Evolutionary conservation across 208 protist species (phyloP).

Genomic region (Trypanosoma vivax): DNA sequence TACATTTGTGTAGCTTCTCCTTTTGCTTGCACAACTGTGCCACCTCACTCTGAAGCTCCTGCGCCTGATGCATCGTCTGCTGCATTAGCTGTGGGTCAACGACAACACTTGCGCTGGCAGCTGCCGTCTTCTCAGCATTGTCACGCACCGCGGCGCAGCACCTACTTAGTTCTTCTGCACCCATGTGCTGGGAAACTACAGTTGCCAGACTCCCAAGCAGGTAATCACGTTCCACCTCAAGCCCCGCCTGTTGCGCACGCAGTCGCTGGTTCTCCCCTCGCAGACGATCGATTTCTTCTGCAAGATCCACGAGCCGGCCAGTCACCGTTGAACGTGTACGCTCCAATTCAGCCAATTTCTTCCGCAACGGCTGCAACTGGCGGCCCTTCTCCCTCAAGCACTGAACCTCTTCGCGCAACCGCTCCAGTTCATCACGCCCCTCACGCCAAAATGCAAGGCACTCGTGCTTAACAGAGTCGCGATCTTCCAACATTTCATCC

Average conservation of each 20-base stretch:
- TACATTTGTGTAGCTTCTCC: slow-evolving; percentile 61
- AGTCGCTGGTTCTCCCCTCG: slow-evolving; percentile 49
- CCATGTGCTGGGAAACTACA: slow-evolving; percentile 23
- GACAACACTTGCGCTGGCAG: slow-evolving; percentile 53
- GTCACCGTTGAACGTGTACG: slow-evolving; percentile 30
- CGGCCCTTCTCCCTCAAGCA: slow-evolving; percentile 31
- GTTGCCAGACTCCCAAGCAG: slow-evolving; percentile 25
- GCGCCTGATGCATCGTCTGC: slow-evolving; percentile 39
- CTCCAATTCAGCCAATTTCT: slow-evolving; percentile 51
- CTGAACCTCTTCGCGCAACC: slow-evolving; percentile 31
- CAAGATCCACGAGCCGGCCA: slow-evolving; percentile 37
- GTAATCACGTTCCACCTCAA: slow-evolving; percentile 65
- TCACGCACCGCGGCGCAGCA: slow-evolving; percentile 51
- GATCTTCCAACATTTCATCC: slow-evolving; percentile 26
- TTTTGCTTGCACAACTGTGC: slow-evolving; percentile 61
- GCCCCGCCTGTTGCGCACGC: slow-evolving; percentile 41
- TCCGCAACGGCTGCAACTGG: slow-evolving; percentile 31
- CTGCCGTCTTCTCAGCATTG: slow-evolving; percentile 40
- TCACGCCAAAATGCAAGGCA: slow-evolving; percentile 67
- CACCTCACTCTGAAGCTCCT: slow-evolving; percentile 72
- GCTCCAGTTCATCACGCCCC: slow-evolving; percentile 41
- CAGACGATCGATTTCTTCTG: slow-evolving; percentile 38
- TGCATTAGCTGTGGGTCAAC: slow-evolving; percentile 57
- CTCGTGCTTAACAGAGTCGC: slow-evolving; percentile 51
- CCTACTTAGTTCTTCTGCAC: slow-evolving; percentile 26